Base-by-base conservation (phyloP, 371 early-diverging fungal genomes). In the Gilbertella persicaria region DNA sequence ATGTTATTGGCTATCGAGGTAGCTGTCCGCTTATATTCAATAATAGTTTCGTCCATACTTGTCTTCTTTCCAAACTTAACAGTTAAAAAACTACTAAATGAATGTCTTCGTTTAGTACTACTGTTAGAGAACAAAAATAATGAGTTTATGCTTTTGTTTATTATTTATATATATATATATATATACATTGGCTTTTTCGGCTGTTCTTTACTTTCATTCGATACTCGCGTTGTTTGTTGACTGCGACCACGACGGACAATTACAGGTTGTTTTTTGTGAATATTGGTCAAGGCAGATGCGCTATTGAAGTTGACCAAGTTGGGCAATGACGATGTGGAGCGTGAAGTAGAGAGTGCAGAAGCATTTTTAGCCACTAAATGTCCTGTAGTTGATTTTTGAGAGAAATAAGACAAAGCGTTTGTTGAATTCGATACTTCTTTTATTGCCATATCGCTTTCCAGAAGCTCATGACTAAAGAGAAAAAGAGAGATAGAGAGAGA, bases 1-100 rank as follows among this genome's bases (percentile, higher is more conserved):
- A n/a, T 53, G 16, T 26, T 43, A 17, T 33, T 13, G 25, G 26
- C 24, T 30, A n/a, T 4, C 40, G 21, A 8, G 12, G 42, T 13
- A 10, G 39, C 12, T 13, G 39, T 17, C 21, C 38, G n/a, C 16
- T 35, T 47, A 33, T 37, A 25, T 5, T 40, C 46, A 19, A 38
- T 26, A 41, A 6, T 39, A 25, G 38, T 55, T 25, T 45, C 45
- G 13, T 46, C 47, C 5, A 14, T 37, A 38, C 23, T 36, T 10
- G 50, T 43, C 23, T 28, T 12, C 23, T 67, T 64, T 37, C 48
- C 64, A 48, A 55, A 67, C 33, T 71, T 75, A 29, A 49, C 58
- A 17, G 60, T 58, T 21, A 73, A 45, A 30, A 71, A 77, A 45
- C 69, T 77, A 28, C 69, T 77, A 21, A 73, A 77, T 17, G 77